Evolutionary conservation across 108 stramenopile species (phyloP).

Genomic region (Thalassiosira profunda): DNA sequence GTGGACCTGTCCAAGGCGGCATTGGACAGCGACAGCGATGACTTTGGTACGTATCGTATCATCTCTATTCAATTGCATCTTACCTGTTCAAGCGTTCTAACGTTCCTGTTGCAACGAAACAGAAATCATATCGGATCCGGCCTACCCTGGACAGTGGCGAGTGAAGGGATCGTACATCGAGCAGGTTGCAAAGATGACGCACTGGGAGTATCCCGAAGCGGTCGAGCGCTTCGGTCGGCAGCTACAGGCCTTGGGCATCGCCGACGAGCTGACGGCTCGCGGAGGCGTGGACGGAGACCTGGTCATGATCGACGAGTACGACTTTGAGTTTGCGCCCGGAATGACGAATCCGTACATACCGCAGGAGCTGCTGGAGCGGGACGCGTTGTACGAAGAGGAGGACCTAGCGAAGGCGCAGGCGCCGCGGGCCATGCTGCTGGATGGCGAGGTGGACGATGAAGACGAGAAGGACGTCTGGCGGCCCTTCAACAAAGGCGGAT

Average conservation of each 20-base stretch:
- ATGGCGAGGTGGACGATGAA: slow-evolving; percentile 49
- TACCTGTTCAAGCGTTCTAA: neutral
- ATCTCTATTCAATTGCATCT: neutral
- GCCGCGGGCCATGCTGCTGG: slow-evolving; percentile 33
- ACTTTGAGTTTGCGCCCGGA: slow-evolving; percentile 89
- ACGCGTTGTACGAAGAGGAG: slow-evolving; percentile 55
- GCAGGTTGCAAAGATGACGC: slow-evolving; percentile 92
- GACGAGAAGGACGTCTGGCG: slow-evolving; percentile 56
- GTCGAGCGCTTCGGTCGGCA: slow-evolving; percentile 91
- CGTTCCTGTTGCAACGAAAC: neutral
- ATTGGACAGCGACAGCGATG: slow-evolving; percentile 85
- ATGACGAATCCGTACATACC: slow-evolving; percentile 89
- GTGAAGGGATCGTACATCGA: slow-evolving; percentile 87
- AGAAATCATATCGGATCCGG: slow-evolving; percentile 87
- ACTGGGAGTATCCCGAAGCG: slow-evolving; percentile 95
- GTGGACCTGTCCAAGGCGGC: slow-evolving; percentile 81
- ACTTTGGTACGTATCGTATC: slow-evolving; percentile 64
- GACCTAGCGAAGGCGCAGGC: slow-evolving; percentile 18
- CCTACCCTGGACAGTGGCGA: slow-evolving; percentile 93
- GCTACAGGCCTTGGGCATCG: slow-evolving; percentile 87
- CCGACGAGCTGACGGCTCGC: slow-evolving; percentile 66
- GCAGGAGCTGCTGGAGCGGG: slow-evolving; percentile 79
- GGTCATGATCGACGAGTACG: slow-evolving; percentile 92
- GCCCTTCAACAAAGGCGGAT: slow-evolving; percentile 82
- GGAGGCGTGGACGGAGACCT: slow-evolving; percentile 90